These are phyloP conservation scores for Dicorynia guianensis DNA, from an alignment of 306 rosid species.

Conservation along the genomic window DNA sequence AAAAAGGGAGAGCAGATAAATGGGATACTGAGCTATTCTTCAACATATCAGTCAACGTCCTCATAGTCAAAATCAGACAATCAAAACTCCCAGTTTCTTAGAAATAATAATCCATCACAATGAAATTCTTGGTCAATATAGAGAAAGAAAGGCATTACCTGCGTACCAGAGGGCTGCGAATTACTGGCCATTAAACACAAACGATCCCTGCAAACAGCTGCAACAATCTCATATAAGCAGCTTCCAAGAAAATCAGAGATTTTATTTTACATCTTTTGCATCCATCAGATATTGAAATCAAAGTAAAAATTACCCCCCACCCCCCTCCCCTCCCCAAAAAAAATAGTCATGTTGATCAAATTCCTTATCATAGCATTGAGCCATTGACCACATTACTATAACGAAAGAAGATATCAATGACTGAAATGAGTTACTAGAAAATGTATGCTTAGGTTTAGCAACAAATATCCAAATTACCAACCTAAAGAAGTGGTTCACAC, in stretches of 20 bases:
- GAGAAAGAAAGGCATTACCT: conserved; percentile 57
- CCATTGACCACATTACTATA: too few species aligned
- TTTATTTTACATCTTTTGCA: too few species aligned
- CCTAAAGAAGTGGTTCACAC: background rate
- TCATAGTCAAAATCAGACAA: conserved; percentile 17
- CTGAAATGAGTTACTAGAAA: too few species aligned
- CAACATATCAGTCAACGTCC: conserved; percentile 21
- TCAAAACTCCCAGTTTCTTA: background rate
- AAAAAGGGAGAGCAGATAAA: background rate
- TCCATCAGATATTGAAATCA: too few species aligned
- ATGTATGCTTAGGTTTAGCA: conserved; percentile 12
- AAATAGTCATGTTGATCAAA: too few species aligned
- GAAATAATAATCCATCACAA: background rate
- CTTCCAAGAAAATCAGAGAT: background rate
- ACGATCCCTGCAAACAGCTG: conserved; percentile 42
- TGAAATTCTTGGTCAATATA: conserved; percentile 3
- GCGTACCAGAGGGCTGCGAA: conserved; percentile 75
- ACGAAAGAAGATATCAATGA: too few species aligned
- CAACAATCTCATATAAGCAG: background rate
- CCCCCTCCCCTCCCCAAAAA: too few species aligned
- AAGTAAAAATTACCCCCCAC: too few species aligned
- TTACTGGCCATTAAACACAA: conserved; percentile 71
- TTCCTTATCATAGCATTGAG: too few species aligned
- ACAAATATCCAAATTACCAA: background rate
- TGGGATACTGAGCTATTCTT: conserved; percentile 5